Base-by-base conservation (phyloP, 257 asterid genomes). In the Jacaranda copaia region DNA sequence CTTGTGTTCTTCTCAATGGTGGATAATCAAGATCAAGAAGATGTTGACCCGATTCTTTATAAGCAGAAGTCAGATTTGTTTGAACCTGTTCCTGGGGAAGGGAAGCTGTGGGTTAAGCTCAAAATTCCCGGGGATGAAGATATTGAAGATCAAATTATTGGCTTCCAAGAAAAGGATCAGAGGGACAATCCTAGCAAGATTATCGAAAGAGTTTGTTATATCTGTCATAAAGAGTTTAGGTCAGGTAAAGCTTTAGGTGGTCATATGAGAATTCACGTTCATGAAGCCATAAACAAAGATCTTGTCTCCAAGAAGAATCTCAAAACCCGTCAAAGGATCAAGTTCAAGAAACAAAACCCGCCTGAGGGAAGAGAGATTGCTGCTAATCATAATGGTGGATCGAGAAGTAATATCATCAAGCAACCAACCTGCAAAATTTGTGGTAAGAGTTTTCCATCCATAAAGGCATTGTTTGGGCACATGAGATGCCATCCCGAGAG, bases 191-290 rank as follows among this genome's bases (percentile, higher is more conserved):
- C 32, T 25, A 25, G 32, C 32, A 25, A 25, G 14, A 48, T 48
- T 3, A 48, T 48, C 53, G 14, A 6, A 38, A 86, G 87, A 80
- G 87, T 87, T 62, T 91, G 98, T 56, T 46, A 51, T 1, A 71
- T 85, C 57, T 91, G 98, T 25, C 25, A 38, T 65, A 88, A 85
- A 75, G 87, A 25, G 36, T 91, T 91, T 48, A 49, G 77, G 6
- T 91, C 93, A 0, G 93, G 96, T 53, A 91, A 91, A 88, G 98
- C 95, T 69, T 81, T 89, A 25, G 96, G 97, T 0, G 97, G 98
- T 76, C 98, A 93, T 82, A 87, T 87, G 97, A 91, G 94, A 66
- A 81, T 88, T 69, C 98, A 92, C 68, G 77, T 66, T 67, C 87
- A 75, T 49, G 74, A 69, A 32, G 57, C 80, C 53, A 8, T 42